Percentiles rank a stretch among this genome's conserved stretches.
These are phyloP conservation scores for Heliophila coronopifolia DNA, from an alignment of 441 rosid genomes.

Conservation along the genomic window DNA sequence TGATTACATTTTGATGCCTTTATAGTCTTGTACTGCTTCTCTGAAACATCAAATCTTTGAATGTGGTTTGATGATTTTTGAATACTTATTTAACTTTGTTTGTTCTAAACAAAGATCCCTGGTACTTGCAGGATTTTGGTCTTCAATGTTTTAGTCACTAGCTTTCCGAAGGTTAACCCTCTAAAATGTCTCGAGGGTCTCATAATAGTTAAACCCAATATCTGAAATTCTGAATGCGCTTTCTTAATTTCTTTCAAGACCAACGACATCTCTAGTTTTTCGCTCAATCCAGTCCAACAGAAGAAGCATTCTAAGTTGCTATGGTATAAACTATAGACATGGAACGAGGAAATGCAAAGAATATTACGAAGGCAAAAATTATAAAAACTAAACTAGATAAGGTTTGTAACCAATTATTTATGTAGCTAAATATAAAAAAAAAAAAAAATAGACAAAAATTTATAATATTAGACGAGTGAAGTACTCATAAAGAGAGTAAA, in stretches of 20 bases:
- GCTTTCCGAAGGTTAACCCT: no score
- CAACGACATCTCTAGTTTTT: no score
- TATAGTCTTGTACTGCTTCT: slow-evolving; percentile 14
- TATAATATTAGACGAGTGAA: neutral
- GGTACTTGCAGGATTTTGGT: no score
- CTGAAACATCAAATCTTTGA: slow-evolving; percentile 4
- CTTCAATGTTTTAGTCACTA: neutral
- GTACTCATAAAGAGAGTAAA: slow-evolving; percentile 3
- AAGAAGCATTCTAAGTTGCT: neutral
- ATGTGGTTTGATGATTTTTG: slow-evolving; percentile 9
- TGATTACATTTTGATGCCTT: slow-evolving; percentile 15
- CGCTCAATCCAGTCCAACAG: no score
- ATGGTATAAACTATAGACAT: neutral
- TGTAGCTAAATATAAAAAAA: neutral
- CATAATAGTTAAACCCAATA: no score
- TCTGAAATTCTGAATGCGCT: no score
- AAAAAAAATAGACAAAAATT: neutral
- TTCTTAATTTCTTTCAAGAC: no score
- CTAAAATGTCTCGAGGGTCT: no score
- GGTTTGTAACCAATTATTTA: slow-evolving; percentile 4
- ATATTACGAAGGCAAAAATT: neutral
- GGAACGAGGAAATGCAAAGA: neutral
- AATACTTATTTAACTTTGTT: neutral
- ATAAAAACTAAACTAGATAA: neutral
- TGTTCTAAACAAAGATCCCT: neutral